Conservation (phyloP, 2,329 filamentous ascomycete species). For the Penicillium brasilianum region DNA sequence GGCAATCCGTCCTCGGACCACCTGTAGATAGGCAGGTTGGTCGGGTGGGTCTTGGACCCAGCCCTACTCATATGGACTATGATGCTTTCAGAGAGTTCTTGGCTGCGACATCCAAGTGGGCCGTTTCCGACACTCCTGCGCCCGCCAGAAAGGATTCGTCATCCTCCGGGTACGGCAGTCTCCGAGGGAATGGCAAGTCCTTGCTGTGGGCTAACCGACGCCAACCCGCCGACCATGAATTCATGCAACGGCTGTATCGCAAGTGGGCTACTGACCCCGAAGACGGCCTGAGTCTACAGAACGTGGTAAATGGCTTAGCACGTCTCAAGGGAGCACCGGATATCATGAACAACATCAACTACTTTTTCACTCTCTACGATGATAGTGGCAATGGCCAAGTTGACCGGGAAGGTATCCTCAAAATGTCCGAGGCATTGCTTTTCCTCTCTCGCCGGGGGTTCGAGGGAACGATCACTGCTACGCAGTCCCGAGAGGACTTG, state of each 20-base stretch:
- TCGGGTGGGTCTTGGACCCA: constrained; percentile 84
- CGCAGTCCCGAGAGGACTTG: constrained; percentile 62
- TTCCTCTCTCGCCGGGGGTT: constrained; percentile 91
- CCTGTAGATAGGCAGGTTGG: constrained; percentile 74
- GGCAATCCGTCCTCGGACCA: constrained; percentile 49
- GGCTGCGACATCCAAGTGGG: constrained; percentile 88
- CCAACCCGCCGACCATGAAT: constrained; percentile 90
- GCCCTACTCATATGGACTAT: constrained; percentile 94
- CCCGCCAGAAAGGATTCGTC: constrained; percentile 57
- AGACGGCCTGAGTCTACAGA: constrained; percentile 81
- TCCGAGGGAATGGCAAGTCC: constrained; percentile 56
- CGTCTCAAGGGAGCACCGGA: constrained; percentile 91
- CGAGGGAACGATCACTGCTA: constrained; percentile 73
- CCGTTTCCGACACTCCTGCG: constrained; percentile 80
- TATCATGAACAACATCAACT: constrained; percentile 97
- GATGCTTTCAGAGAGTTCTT: constrained; percentile 94
- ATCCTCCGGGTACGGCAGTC: constrained; percentile 57
- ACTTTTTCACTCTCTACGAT: constrained; percentile 97
- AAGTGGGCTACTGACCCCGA: constrained; percentile 84
- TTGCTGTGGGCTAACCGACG: constrained; percentile 61
- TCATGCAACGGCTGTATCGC: constrained; percentile 83
- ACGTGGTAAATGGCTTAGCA: constrained; percentile 88
- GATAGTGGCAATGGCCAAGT: constrained; percentile 89
- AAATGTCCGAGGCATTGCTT: constrained; percentile 90
- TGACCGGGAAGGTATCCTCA: constrained; percentile 90